Evolutionary conservation across 768 basidiomycete species (phyloP).

Genomic region (Lentinula aciculospora): DNA sequence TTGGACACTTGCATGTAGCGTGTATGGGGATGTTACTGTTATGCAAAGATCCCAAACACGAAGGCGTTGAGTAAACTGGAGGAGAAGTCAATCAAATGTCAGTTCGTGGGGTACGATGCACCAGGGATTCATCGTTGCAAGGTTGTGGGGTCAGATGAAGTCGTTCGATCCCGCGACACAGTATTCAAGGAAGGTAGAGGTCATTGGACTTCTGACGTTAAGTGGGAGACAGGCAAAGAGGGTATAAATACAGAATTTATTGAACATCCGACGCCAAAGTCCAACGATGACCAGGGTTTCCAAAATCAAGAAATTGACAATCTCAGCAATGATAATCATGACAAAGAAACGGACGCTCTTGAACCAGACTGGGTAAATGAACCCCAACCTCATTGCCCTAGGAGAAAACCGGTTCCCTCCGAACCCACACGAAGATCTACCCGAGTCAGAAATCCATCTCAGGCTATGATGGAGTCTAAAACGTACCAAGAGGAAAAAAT

Average conservation of each 20-base stretch:
- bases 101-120: neutral
- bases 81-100: neutral
- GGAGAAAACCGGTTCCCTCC: too few relatives aligned
- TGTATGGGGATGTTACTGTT: conserved; percentile 19
- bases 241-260: neutral
- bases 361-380: neutral
- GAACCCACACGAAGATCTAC: neutral
- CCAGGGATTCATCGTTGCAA: neutral
- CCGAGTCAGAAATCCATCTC: neutral
- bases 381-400: neutral
- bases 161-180: neutral
- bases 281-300: neutral
- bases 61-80: conserved; percentile 4
- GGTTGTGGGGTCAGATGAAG: neutral
- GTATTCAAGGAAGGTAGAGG: neutral
- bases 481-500: neutral
- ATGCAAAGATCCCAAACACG: conserved; percentile 16
- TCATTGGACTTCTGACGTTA: neutral
- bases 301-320: neutral
- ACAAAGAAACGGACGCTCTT: too few relatives aligned
- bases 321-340: too few relatives aligned
- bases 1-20: conserved; percentile 14
- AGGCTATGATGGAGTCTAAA: neutral
- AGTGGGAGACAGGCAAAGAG: neutral
- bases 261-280: neutral